Evolutionary conservation across 768 basidiomycete genomes (phyloP).

Genomic region (Serendipita sp.): DNA sequence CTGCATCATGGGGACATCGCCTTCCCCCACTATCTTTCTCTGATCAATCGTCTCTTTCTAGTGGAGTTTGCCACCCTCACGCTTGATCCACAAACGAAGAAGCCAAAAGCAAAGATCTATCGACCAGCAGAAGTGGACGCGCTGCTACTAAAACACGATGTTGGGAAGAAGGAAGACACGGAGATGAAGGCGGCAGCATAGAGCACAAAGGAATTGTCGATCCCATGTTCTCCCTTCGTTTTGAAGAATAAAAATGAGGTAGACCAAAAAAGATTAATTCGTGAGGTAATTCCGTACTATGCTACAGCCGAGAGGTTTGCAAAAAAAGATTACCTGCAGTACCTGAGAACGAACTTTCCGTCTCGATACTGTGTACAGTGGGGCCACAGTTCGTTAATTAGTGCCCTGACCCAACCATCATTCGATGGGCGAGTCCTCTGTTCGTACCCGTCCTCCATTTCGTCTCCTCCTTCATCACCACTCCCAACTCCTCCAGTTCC

Average conservation of each 20-base stretch:
- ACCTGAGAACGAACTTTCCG: no score
- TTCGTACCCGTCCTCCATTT: not conserved
- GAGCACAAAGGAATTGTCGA: not conserved
- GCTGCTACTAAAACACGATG: constrained; percentile 56
- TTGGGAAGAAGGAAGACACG: constrained; percentile 78
- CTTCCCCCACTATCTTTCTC: constrained; percentile 9
- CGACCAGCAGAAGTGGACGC: constrained; percentile 77
- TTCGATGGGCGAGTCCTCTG: not conserved
- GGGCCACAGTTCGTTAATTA: not conserved
- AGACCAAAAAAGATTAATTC: no score
- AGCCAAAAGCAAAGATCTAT: constrained; percentile 85
- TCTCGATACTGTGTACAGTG: no score
- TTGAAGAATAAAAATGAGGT: no score
- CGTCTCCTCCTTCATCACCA: constrained; percentile 20
- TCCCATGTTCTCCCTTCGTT: no score
- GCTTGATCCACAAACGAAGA: constrained; percentile 56
- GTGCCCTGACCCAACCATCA: not conserved
- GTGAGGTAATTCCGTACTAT: no score
- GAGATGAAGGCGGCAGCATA: constrained; percentile 41
- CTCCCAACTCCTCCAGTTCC: constrained; percentile 34
- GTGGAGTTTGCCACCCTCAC: constrained; percentile 96
- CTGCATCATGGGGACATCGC: not conserved
- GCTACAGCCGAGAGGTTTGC: no score
- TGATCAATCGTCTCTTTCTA: constrained; percentile 20
- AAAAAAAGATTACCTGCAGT: no score